A percentile compares a stretch with the other conserved stretches of the same genome.
Evolutionary conservation across 2,329 filamentous ascomycete genomes (phyloP).

Genomic region (Capronia americana): DNA sequence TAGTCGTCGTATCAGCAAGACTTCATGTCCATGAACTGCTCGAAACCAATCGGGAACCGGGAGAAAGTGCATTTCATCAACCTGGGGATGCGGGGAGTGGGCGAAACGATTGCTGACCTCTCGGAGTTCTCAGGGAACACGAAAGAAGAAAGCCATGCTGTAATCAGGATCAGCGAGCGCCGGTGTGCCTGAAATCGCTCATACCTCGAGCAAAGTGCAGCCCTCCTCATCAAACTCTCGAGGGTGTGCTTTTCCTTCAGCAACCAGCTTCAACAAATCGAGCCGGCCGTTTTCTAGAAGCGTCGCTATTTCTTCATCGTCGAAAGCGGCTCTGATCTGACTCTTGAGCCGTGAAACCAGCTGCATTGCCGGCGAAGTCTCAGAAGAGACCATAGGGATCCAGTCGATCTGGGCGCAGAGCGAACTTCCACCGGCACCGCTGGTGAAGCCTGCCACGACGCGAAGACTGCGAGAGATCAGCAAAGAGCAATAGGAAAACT

Average conservation of each 20-base stretch:
- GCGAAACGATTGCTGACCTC: not conserved
- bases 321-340: too few relatives aligned
- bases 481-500: slow-evolving; percentile 10
- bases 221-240: not conserved
- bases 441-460: slow-evolving; percentile 5
- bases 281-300: not conserved
- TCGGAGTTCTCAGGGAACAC: too few relatives aligned
- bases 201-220: not conserved
- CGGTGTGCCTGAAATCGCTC: not conserved
- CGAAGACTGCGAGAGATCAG: slow-evolving; percentile 17
- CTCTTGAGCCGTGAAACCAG: not conserved
- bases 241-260: slow-evolving; percentile 10
- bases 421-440: slow-evolving; percentile 3
- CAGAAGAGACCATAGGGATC: slow-evolving; percentile 10
- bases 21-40: not conserved
- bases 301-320: not conserved
- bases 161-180: not conserved
- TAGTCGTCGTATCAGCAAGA: not conserved
- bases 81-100: not conserved
- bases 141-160: not conserved
- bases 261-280: slow-evolving; percentile 5
- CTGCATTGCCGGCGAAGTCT: not conserved
- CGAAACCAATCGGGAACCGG: not conserved
- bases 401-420: slow-evolving; percentile 12
- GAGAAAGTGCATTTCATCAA: not conserved